Evolutionary conservation across 306 rosid species (phyloP), one percentile per base, ranked within the genome.

Genomic region (Citrullus mucosospermus): DNA sequence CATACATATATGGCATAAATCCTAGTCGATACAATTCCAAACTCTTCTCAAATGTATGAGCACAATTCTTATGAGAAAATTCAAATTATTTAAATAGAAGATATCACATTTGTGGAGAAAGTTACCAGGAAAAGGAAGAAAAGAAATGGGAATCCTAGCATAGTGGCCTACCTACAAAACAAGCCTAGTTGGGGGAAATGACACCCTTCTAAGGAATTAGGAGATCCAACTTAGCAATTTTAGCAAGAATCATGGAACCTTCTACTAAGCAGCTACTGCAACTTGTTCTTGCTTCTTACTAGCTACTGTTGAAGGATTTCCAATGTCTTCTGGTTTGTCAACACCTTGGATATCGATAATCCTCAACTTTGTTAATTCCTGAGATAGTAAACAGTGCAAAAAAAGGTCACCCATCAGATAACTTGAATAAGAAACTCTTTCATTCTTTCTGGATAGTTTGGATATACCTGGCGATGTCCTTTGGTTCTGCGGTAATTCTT

Each of bases 311-410:
- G 89, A 25, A 85, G 96, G 88, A 80, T 86, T 90, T 75, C 57
- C 89, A 10, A 69, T 78, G 15, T 48, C 80, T 39, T 77, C 80
- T 39, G 91, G 96, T 83, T 88, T 91, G 86, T 87, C 89, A 78
- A 95, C 86, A 83, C 99, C 99, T 88, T 92, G 89, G 73, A 92
- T 88, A 79, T 95, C 89, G 81, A 85, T 83, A 84, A 95, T 90
- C 93, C 99, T 95, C 84, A 95, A 79, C 89, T 95, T 92, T 9
- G 97, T 92, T 83, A 95, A 80, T 78, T 95, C 98, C 98, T 92
- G 85, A 32, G 84, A 80, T 73, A 78, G 38, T 57, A 78, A 69
- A 82, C 10, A 71, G 41, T 41, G 78, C 68, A 81, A 18, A 25
- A 32, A 75, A 62, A 77, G 51, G 79, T 44, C 14, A 76, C 32